A percentile compares a stretch with the other conserved stretches of the same genome.
Conservation (phyloP, 495 filamentous ascomycete genomes). For the Podospora pseudoanserina region DNA sequence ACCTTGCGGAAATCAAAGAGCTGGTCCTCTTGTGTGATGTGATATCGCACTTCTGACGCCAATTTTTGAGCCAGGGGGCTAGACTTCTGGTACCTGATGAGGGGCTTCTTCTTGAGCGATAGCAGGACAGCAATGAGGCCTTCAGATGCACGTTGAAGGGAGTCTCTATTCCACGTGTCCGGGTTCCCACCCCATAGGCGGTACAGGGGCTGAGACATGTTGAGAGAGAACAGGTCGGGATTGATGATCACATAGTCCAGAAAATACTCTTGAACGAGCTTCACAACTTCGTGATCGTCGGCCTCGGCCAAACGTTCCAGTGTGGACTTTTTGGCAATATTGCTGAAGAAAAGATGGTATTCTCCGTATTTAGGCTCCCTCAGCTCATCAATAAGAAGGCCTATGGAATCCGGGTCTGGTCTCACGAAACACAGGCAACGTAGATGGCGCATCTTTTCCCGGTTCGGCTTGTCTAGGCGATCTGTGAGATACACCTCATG, state of each 20-base stretch:
- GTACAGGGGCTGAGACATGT: slow-evolving; percentile 68
- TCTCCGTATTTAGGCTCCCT: slow-evolving; percentile 97
- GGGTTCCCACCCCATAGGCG: slow-evolving; percentile 75
- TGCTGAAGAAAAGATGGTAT: slow-evolving; percentile 96
- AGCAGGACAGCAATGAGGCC: slow-evolving; percentile 79
- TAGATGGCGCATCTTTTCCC: slow-evolving; percentile 97
- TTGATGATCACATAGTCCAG: slow-evolving; percentile 94
- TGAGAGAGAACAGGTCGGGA: slow-evolving; percentile 84
- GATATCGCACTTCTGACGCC: slow-evolving; percentile 85
- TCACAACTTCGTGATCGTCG: slow-evolving; percentile 97
- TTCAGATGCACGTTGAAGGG: slow-evolving; percentile 77
- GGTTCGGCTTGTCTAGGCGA: slow-evolving; percentile 81
- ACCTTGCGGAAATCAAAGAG: slow-evolving; percentile 94
- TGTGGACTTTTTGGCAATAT: slow-evolving; percentile 93
- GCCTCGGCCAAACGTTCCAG: slow-evolving; percentile 92
- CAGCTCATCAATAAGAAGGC: slow-evolving; percentile 91
- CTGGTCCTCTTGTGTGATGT: slow-evolving; percentile 92
- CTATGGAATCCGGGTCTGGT: slow-evolving; percentile 85
- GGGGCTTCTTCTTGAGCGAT: slow-evolving; percentile 89
- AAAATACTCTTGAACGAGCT: slow-evolving; percentile 88
- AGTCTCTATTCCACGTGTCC: slow-evolving; percentile 86
- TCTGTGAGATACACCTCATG: slow-evolving; percentile 98
- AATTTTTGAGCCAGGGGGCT: slow-evolving; percentile 88
- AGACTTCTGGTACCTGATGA: slow-evolving; percentile 92
- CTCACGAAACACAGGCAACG: slow-evolving; percentile 90